phyloP scores from a whole-genome alignment of 1,284 basidiomycete genomes.

The Fomitopsis betulina region DNA sequence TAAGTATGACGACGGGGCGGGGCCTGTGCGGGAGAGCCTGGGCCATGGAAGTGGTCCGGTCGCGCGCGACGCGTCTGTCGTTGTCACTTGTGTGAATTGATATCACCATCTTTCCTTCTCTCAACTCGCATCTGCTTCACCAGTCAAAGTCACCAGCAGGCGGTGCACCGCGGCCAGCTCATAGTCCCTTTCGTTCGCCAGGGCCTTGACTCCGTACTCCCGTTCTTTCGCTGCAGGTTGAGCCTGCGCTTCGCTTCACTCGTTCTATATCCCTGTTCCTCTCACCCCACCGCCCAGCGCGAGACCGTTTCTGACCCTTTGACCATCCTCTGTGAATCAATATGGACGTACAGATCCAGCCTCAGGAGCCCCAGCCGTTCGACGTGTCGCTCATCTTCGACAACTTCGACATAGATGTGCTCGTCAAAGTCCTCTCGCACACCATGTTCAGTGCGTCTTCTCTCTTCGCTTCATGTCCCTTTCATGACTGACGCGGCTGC shows the following conservation, averaged over 20 bases:
- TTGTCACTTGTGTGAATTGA: background rate
- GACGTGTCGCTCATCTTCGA: constrained; percentile 47
- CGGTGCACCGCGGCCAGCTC: constrained; percentile 1
- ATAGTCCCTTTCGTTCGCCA: background rate
- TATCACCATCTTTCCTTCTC: background rate
- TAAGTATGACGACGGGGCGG: background rate
- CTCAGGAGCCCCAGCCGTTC: constrained; percentile 11
- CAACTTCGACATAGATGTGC: constrained; percentile 64
- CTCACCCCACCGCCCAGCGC: background rate
- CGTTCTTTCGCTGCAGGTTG: constrained; percentile 6
- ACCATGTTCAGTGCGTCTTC: constrained; percentile 67
- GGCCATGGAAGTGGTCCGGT: background rate
- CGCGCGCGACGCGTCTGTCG: background rate
- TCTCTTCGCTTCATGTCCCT: background rate
- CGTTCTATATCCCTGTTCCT: background rate
- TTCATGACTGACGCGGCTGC: background rate
- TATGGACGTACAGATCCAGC: constrained; percentile 1
- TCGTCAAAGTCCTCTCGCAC: constrained; percentile 70
- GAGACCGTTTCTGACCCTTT: background rate
- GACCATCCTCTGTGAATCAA: background rate
- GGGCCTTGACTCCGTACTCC: background rate
- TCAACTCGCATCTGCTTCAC: background rate
- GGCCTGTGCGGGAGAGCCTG: background rate
- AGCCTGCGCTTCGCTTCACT: constrained; percentile 4
- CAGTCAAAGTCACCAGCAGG: constrained; percentile 3